These are phyloP conservation scores for Litsea cubeba DNA, from an alignment of 164 flowering plant species.

Conservation along the genomic window DNA sequence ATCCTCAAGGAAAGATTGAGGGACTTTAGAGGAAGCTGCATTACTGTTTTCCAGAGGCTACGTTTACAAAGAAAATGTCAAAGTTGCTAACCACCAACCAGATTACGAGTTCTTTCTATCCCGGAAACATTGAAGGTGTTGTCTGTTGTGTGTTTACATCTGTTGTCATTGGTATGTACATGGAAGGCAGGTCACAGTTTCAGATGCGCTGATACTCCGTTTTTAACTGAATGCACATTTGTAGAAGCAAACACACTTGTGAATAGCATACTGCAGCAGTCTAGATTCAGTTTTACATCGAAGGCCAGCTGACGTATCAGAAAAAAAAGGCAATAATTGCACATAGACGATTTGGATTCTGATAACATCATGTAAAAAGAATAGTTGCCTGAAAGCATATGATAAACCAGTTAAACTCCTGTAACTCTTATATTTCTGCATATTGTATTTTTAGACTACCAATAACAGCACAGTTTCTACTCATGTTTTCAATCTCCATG, in stretches of 20 bases:
- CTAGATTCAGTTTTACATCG: neutral
- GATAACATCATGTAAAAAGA: neutral
- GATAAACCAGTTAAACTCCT: neutral
- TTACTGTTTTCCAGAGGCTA: constrained; percentile 21
- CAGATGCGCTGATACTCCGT: neutral
- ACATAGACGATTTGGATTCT: neutral
- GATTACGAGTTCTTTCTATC: constrained; percentile 29
- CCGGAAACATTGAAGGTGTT: constrained; percentile 13
- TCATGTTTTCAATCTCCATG: neutral
- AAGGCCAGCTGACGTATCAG: neutral
- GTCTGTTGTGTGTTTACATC: no score
- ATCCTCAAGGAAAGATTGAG: constrained; percentile 21
- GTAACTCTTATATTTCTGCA: neutral
- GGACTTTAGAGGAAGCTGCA: constrained; percentile 24
- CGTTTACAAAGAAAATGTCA: constrained; percentile 14
- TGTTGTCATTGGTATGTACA: neutral
- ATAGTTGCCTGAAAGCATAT: neutral
- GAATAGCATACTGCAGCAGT: neutral
- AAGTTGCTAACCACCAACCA: constrained; percentile 21
- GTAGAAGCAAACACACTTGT: neutral
- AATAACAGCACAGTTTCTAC: neutral
- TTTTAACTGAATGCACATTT: neutral
- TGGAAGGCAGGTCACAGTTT: neutral
- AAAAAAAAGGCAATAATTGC: neutral
- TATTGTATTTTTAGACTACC: neutral